Evolutionary conservation across 495 filamentous ascomycete genomes (phyloP).

Genomic region (Penicillium roqueforti): DNA sequence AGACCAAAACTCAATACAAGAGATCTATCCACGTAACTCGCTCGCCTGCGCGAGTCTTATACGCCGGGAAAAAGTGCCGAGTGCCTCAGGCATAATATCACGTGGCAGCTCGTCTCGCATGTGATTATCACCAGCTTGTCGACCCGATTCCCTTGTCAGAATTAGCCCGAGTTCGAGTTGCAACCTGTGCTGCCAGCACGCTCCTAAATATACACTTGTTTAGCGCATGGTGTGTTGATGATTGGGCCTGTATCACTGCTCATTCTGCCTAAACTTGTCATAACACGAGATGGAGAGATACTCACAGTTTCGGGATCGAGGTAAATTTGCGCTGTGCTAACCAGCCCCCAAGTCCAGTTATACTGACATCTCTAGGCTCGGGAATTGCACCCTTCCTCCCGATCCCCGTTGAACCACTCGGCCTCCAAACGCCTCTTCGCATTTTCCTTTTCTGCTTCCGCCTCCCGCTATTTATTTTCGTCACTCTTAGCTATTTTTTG

Average conservation of each 20-base stretch:
- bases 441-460: constrained; percentile 75
- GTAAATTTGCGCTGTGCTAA: constrained; percentile 38
- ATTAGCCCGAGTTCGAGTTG: background rate
- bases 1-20: background rate
- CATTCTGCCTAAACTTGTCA: background rate
- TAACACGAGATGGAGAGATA: constrained; percentile 81
- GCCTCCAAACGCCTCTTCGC: constrained; percentile 57
- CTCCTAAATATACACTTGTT: background rate
- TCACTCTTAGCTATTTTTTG: constrained; percentile 67
- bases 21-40: background rate
- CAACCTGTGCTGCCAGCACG: background rate
- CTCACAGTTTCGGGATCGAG: constrained; percentile 91
- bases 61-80: background rate
- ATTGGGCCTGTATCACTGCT: background rate
- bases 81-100: constrained; percentile 4
- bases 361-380: constrained; percentile 58
- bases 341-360: background rate
- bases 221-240: background rate
- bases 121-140: constrained; percentile 7
- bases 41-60: background rate
- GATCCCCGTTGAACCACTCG: constrained; percentile 55
- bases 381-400: constrained; percentile 96
- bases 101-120: constrained; percentile 3
- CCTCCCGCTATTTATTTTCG: constrained; percentile 69
- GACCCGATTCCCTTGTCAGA: background rate